Base-by-base conservation (phyloP, 2,329 filamentous ascomycete species). In the Chrysoporthe cubensis region DNA sequence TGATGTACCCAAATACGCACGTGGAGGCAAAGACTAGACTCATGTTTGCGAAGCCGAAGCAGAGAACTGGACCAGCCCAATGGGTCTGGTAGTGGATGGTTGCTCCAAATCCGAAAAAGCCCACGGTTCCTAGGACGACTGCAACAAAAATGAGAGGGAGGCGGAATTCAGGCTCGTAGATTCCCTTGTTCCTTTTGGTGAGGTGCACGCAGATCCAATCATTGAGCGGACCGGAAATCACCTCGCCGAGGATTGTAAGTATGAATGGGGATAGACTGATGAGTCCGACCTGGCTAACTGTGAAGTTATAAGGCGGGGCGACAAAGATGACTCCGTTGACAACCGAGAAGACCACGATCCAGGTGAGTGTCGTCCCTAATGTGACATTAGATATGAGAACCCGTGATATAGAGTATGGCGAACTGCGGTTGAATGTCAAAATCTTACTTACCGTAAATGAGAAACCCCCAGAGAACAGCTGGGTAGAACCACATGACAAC, bases 141-240 rank as follows among this genome's bases (percentile, higher is more conserved):
- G 81, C 78, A 6, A 82, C 74, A 37, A 78, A 66, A 69, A 83
- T 78, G 1, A 82, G 76, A 14, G 79, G 79, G 9, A 84, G 76
- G 11, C 84, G 80, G 71, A 85, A 86, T 71, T 86, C 84, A 5
- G 84, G 84, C 72, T 86, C 84, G 73, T 85, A 86, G 60, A 85
- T 76, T n/a, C 84, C 84, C 26, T 75, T 76, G 72, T 85, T 86
- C 69, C 77, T 80, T 72, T 80, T 81, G 4, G 83, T 80, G 66
- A 84, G 78, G 74, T 77, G 82, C 26, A 84, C 69, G 66, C 76
- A 78, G 43, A 81, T 72, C 74, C 76, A 81, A 73, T 84, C 83
- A 71, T 80, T 83, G 59, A 85, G 70, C 0, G 82, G 82, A 1
- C 83, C 83, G 0, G 79, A 78, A 3, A 82, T 71, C 9, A 83